These are phyloP conservation scores for Coix lacrymajobi DNA, from an alignment of 176 grass and related monocot genomes.

Conservation along the genomic window DNA sequence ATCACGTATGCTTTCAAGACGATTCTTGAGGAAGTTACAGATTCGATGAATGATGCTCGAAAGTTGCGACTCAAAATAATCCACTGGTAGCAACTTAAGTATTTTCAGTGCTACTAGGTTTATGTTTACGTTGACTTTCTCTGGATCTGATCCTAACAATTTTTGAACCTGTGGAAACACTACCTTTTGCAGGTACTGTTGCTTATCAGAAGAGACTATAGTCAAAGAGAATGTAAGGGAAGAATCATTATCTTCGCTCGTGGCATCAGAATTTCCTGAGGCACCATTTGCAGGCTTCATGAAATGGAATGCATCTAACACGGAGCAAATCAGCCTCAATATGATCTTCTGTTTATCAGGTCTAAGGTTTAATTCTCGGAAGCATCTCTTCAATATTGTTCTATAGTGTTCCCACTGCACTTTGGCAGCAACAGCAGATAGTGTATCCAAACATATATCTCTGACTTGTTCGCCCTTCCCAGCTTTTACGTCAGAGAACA, in stretches of 20 bases:
- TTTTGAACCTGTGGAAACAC: slow-evolving; percentile 71
- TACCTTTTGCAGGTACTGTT: slow-evolving; percentile 70
- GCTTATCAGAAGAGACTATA: slow-evolving; percentile 47
- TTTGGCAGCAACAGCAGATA: slow-evolving; percentile 66
- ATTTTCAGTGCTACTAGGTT: slow-evolving; percentile 89
- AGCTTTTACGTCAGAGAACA: slow-evolving; percentile 81
- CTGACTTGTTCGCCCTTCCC: slow-evolving; percentile 83
- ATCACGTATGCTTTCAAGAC: slow-evolving; percentile 85
- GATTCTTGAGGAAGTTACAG: slow-evolving; percentile 85
- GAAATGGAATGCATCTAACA: slow-evolving; percentile 83
- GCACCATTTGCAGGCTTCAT: slow-evolving; percentile 21
- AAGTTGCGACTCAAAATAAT: slow-evolving; percentile 78
- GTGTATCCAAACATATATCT: slow-evolving; percentile 78
- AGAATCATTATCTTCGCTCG: slow-evolving; percentile 18
- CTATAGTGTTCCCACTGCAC: slow-evolving; percentile 90
- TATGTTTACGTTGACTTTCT: slow-evolving; percentile 79
- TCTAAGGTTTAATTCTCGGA: slow-evolving; percentile 60
- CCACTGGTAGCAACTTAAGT: slow-evolving; percentile 80
- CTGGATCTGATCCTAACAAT: slow-evolving; percentile 60
- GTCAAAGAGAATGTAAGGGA: slow-evolving; percentile 33
- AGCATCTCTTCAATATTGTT: slow-evolving; percentile 69
- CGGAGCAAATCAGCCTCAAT: slow-evolving; percentile 72
- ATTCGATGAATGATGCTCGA: slow-evolving; percentile 80
- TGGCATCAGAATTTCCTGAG: slow-evolving; percentile 21
- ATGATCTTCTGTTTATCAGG: slow-evolving; percentile 83